Percentiles rank a stretch among this genome's conserved stretches.
These are phyloP conservation scores for Barnettozyma sucrosica DNA, from an alignment of 805 yeast genomes.

Conservation along the genomic window DNA sequence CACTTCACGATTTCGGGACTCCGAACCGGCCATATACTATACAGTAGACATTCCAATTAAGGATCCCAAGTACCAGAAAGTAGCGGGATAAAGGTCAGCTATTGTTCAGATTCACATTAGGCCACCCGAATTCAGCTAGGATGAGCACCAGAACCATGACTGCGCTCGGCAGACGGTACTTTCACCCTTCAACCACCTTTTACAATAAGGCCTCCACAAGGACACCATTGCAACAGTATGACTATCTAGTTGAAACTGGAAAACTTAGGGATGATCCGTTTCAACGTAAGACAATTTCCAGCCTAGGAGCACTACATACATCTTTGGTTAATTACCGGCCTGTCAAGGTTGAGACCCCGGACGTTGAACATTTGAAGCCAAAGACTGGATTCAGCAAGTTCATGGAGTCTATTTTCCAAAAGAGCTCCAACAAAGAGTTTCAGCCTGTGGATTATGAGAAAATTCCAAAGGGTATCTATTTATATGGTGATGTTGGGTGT, in stretches of 20 bases:
- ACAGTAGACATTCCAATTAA: no score
- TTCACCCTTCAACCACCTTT: conserved; percentile 8
- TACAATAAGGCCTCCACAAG: conserved; percentile 9
- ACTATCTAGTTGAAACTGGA: conserved; percentile 42
- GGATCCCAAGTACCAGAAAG: no score
- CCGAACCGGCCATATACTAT: no score
- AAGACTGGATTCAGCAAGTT: conserved; percentile 36
- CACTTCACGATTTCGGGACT: no score
- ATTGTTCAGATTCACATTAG: no score
- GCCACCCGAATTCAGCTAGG: no score
- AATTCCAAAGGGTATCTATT: conserved; percentile 78
- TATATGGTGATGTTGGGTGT: conserved; percentile 97
- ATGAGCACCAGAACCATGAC: conserved; percentile 2
- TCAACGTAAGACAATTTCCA: conserved; percentile 68
- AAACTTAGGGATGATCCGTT: conserved; percentile 65
- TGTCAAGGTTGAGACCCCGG: conserved; percentile 50
- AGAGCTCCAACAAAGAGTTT: conserved; percentile 7
- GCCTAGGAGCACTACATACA: conserved; percentile 53
- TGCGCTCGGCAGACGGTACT: background rate
- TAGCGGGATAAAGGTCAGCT: no score
- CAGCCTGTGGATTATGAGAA: conserved; percentile 26
- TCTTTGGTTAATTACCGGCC: conserved; percentile 54
- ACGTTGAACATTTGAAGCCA: conserved; percentile 45
- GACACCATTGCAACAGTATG: conserved; percentile 49
- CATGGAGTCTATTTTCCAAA: conserved; percentile 27